A percentile compares a stretch with the other conserved stretches of the same genome.
phyloP scores from a whole-genome alignment of 129 eudicot species.

The carrot (Daucus carota) region DH1_v3.0 NC_030389.2:40241501-40242000 shows the following conservation, averaged over 20 bases:
- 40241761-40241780: background rate
- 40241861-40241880: too few relatives aligned
- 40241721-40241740: background rate
- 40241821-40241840: background rate
- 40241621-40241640: background rate
- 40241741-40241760: background rate
- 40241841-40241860: too few relatives aligned
- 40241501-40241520: slow-evolving; percentile 91
- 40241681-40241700: background rate
- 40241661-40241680: background rate
- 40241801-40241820: background rate
- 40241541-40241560: slow-evolving; percentile 10
- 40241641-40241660: background rate
- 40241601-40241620: background rate
- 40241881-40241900: background rate
- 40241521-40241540: slow-evolving; percentile 78
- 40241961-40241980: background rate
- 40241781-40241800: background rate
- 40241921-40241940: background rate
- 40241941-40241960: background rate
- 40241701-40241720: too few relatives aligned
- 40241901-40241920: background rate
- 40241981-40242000: background rate
- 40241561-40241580: background rate
- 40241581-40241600: background rate